phyloP scores from a whole-genome alignment of 257 asterid species.

The Striga asiatica region DNA sequence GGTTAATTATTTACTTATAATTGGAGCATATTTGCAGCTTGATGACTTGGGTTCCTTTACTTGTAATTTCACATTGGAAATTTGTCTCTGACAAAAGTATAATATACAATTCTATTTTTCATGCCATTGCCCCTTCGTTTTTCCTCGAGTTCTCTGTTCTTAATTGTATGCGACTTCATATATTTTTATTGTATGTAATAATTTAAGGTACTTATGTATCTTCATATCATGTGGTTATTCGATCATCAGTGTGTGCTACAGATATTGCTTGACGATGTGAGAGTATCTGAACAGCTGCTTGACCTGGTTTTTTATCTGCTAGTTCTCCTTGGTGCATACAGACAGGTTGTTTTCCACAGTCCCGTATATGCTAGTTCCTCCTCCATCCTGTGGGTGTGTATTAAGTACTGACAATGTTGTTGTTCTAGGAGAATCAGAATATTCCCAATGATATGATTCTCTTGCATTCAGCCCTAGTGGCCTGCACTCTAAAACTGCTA shows the following conservation, averaged over 20 bases:
- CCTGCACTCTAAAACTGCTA: constrained; percentile 67
- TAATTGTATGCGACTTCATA: not conserved
- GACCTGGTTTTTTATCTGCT: constrained; percentile 76
- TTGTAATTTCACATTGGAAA: not conserved
- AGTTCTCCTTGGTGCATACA: constrained; percentile 54
- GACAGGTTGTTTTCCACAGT: constrained; percentile 46
- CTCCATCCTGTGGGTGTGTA: not conserved
- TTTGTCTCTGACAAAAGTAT: not conserved
- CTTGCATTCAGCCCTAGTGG: constrained; percentile 90
- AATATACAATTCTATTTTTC: too few species aligned
- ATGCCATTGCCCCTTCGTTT: too few species aligned
- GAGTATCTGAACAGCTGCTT: constrained; percentile 77
- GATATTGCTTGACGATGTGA: constrained; percentile 80
- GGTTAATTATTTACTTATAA: not conserved
- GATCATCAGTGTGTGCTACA: constrained; percentile 25
- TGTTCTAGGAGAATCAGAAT: constrained; percentile 38
- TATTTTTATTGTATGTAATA: not conserved
- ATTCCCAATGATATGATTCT: constrained; percentile 59
- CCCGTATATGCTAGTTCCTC: constrained; percentile 2
- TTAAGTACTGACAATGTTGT: constrained; percentile 14
- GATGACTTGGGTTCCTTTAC: constrained; percentile 3
- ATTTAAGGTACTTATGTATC: constrained; percentile 14
- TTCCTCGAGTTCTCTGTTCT: not conserved
- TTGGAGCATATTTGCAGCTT: not conserved
- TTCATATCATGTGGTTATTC: constrained; percentile 8